Evolutionary conservation across 2,329 filamentous ascomycete species (phyloP), one percentile per base, ranked within the genome.

Genomic region (Arachnopeziza araneosa): DNA sequence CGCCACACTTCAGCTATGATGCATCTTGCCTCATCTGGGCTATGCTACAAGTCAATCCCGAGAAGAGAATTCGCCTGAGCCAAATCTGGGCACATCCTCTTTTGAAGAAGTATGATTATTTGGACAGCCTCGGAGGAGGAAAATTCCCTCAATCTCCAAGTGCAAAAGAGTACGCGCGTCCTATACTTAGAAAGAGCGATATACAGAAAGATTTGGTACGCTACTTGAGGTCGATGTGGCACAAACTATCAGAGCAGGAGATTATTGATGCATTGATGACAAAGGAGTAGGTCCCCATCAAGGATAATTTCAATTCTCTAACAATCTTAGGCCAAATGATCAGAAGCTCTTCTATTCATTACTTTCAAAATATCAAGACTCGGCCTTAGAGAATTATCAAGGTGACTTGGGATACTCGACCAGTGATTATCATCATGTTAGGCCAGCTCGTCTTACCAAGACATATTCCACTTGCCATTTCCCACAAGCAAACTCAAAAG

Each of bases 331-430:
- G 64, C 79, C 84, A 4, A 98, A 96, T 65, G 91, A 96, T 58
- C 92, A 97, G 71, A 96, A 96, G 71, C 82, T 93, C 66, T 97
- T 98, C 74, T 99, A 98, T 74, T 89, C 86, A 75, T 83, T 96
- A 22, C 81, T 99, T 8, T 76, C 88, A 65, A 89, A 88, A 72
- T 96, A 96, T 72, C 84, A 90, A 52, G 87, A 96, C 64, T 86
- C 91, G 63, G 88, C 95, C 67, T 75, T 96, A 1, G 93, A 98
- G 72, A 90, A 96, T 70, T 98, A 95, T 70, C 88, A 88, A 61
- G 86, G 87, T 30, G 83, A 89, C 23, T 78, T 97, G 58, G 84
- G 84, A n/a, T 89, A 95, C 71, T 96, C 93, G 0, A 83, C 88
- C 59, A 96, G 92, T 74, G 93, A 98, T 70, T 95, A 96, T 68